A percentile compares a stretch with the other conserved stretches of the same genome.
These are phyloP conservation scores for Termitomyces sp. DNA, from an alignment of 768 basidiomycete species.

Conservation along the genomic window DNA sequence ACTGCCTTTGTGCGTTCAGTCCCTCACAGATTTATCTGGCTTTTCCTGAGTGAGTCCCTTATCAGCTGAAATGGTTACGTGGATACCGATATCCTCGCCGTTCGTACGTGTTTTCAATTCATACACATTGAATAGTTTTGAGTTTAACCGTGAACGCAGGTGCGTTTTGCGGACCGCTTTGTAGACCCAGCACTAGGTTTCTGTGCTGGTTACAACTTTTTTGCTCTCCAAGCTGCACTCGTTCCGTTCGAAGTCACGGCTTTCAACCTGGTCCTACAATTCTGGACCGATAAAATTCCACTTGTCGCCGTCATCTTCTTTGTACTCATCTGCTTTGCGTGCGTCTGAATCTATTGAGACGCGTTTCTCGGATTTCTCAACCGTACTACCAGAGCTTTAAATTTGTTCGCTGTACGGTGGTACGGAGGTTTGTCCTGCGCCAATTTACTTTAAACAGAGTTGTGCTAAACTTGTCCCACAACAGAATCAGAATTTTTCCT, in stretches of 20 bases:
- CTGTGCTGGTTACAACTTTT: conserved; percentile 55
- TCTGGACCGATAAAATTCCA: conserved; percentile 52
- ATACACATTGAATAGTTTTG: neutral
- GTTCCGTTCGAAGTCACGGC: conserved; percentile 52
- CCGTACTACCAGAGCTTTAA: conserved; percentile 30
- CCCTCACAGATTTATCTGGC: neutral
- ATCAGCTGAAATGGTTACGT: conserved; percentile 78
- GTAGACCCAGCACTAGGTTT: conserved; percentile 58
- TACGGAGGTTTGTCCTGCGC: conserved; percentile 38
- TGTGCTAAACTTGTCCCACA: neutral
- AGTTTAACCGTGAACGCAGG: conserved; percentile 20
- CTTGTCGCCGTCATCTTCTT: conserved; percentile 40
- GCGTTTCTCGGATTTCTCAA: neutral
- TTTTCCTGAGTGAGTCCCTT: neutral
- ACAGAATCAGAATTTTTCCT: conserved; percentile 57
- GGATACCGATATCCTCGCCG: conserved; percentile 74
- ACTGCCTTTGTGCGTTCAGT: conserved; percentile 35
- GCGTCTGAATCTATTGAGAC: conserved; percentile 7
- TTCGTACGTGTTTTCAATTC: conserved; percentile 42
- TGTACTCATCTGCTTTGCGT: conserved; percentile 40
- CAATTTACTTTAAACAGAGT: no score
- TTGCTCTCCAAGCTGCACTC: conserved; percentile 42
- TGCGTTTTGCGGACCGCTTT: conserved; percentile 57
- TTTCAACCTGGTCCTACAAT: conserved; percentile 48
- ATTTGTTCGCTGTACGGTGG: conserved; percentile 44